These are phyloP conservation scores for Volvox carteri DNA, from an alignment of 163 green algal genomes.

Conservation along the genomic window DNA sequence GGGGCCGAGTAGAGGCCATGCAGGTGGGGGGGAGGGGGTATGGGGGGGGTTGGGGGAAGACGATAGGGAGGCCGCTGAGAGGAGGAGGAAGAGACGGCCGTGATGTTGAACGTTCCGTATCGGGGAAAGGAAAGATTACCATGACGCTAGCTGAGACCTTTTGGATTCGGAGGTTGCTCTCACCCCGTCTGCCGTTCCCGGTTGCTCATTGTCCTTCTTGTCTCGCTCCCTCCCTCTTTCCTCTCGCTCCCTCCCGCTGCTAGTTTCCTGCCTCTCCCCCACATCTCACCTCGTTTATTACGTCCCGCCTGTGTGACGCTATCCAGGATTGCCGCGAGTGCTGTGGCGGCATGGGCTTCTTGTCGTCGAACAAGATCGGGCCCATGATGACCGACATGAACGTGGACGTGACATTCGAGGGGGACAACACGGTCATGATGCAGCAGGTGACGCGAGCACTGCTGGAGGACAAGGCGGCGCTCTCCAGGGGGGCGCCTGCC, in stretches of 20 bases:
- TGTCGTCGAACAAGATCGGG: constrained; percentile 91
- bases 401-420: constrained; percentile 92
- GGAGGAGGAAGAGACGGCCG: too few relatives aligned
- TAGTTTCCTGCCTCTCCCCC: background rate
- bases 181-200: too few relatives aligned
- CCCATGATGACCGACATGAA: constrained; percentile 91
- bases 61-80: too few relatives aligned
- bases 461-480: constrained; percentile 65
- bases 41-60: background rate
- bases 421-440: constrained; percentile 97
- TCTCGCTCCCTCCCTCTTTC: too few relatives aligned
- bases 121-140: too few relatives aligned
- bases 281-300: background rate
- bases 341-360: constrained; percentile 92
- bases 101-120: too few relatives aligned
- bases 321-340: constrained; percentile 73
- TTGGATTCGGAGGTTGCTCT: too few relatives aligned
- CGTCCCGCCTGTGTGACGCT: background rate
- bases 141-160: too few relatives aligned
- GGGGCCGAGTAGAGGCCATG: constrained; percentile 81
- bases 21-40: constrained; percentile 64
- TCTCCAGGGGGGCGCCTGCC: background rate
- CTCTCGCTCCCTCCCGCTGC: too few relatives aligned
- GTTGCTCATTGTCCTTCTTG: too few relatives aligned
- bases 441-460: constrained; percentile 83